phyloP scores from a whole-genome alignment of 495 filamentous ascomycete genomes.

The Thozetella sp. region DNA sequence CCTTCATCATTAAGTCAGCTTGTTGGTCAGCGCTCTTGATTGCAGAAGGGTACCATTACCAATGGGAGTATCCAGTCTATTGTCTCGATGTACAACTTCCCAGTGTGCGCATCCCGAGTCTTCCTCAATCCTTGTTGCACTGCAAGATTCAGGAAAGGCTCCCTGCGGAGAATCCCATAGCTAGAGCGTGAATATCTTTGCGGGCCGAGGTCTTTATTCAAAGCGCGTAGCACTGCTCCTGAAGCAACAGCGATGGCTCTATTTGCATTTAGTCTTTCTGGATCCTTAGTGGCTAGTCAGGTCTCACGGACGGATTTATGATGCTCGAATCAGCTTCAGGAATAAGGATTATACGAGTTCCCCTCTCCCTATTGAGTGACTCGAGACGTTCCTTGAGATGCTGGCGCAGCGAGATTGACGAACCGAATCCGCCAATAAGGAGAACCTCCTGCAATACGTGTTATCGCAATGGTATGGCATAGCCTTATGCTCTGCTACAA shows the following conservation, averaged over 20 bases:
- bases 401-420: conserved; percentile 19
- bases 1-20: too few species aligned
- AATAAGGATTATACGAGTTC: conserved; percentile 1
- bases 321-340: conserved; percentile 7
- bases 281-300: too few species aligned
- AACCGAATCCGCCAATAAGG: conserved; percentile 30
- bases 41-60: conserved; percentile 7
- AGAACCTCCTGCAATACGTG: conserved; percentile 29
- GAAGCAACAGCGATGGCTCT: conserved; percentile 24
- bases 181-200: conserved; percentile 16
- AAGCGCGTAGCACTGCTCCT: conserved; percentile 25
- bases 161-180: conserved; percentile 26
- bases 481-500: not conserved
- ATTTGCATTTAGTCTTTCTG: conserved; percentile 4
- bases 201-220: conserved; percentile 24
- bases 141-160: conserved; percentile 11
- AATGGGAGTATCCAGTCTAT: conserved; percentile 17
- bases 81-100: conserved; percentile 8
- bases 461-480: too few species aligned
- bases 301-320: too few species aligned
- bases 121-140: conserved; percentile 15
- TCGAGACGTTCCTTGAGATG: conserved; percentile 11
- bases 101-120: conserved; percentile 12
- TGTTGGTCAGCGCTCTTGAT: not conserved
- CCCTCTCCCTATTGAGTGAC: not conserved